These are phyloP conservation scores for Alnus glutinosa DNA, from an alignment of 306 rosid genomes.

Conservation along the genomic window DNA sequence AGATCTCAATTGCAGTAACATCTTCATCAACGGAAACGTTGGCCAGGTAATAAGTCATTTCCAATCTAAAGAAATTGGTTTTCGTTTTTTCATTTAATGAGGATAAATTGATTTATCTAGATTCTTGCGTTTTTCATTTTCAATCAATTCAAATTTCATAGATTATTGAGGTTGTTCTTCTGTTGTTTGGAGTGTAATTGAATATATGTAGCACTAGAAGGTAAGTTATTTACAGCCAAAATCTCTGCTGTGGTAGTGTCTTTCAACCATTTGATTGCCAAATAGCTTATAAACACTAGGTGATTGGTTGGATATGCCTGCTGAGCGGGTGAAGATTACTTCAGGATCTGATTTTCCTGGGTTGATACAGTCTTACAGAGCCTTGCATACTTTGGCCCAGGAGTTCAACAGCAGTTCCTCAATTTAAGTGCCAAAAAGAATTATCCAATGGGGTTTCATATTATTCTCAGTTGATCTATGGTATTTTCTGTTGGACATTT, in stretches of 20 bases:
- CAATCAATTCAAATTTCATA: background rate
- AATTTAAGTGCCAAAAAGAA: background rate
- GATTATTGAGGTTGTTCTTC: background rate
- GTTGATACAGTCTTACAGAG: background rate
- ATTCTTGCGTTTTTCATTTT: background rate
- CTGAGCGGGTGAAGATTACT: background rate
- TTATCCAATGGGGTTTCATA: background rate
- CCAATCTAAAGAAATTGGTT: background rate
- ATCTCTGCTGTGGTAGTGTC: background rate
- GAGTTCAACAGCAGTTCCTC: background rate
- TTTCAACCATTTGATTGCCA: background rate
- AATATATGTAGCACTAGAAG: background rate
- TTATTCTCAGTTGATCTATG: background rate
- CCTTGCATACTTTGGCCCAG: slow-evolving; percentile 6
- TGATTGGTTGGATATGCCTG: slow-evolving; percentile 5
- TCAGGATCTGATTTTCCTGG: background rate
- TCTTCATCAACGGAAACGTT: slow-evolving; percentile 81
- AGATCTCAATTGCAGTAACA: slow-evolving; percentile 95
- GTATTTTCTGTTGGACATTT: background rate
- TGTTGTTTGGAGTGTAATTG: background rate
- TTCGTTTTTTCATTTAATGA: background rate
- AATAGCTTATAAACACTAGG: slow-evolving; percentile 5
- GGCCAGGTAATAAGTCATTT: slow-evolving; percentile 60
- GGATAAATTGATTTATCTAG: background rate
- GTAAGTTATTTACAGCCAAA: background rate